Conservation (phyloP, 129 eudicot species). For the Pittosporum tobira region DNA sequence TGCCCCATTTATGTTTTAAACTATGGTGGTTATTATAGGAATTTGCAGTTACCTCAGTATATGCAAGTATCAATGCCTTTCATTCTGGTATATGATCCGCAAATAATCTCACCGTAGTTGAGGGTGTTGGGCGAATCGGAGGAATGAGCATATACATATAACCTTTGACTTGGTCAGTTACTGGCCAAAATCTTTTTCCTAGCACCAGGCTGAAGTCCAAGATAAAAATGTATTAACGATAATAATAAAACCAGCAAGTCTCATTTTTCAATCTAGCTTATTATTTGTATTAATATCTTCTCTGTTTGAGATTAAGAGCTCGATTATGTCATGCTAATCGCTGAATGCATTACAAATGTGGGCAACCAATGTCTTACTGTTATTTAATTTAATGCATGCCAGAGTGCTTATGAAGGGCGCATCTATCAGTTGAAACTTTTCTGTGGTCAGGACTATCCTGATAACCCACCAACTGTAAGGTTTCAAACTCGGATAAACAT, state of each 20-base stretch:
- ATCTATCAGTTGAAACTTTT: constrained; percentile 42
- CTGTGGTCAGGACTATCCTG: constrained; percentile 40
- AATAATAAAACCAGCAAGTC: not conserved
- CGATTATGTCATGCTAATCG: not conserved
- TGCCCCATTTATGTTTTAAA: too few species aligned
- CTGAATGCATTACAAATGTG: not conserved
- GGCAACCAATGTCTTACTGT: not conserved
- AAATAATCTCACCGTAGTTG: too few species aligned
- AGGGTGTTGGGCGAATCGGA: too few species aligned
- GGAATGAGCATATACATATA: too few species aligned
- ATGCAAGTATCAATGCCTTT: not conserved
- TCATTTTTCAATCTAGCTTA: not conserved
- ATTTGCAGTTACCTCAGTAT: not conserved
- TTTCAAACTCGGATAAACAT: constrained; percentile 37
- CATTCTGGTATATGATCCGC: not conserved
- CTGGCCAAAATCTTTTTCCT: not conserved
- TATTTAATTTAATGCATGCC: constrained; percentile 10
- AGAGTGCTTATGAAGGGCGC: constrained; percentile 78
- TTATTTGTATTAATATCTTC: not conserved
- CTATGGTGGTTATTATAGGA: not conserved
- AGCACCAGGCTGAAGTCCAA: not conserved
- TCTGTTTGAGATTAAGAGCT: not conserved
- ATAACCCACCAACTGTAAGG: constrained; percentile 35
- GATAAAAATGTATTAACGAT: too few species aligned
- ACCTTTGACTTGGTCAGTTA: not conserved